Conservation (phyloP, 495 filamentous ascomycete genomes). For the Penicillium paradoxum region DNA sequence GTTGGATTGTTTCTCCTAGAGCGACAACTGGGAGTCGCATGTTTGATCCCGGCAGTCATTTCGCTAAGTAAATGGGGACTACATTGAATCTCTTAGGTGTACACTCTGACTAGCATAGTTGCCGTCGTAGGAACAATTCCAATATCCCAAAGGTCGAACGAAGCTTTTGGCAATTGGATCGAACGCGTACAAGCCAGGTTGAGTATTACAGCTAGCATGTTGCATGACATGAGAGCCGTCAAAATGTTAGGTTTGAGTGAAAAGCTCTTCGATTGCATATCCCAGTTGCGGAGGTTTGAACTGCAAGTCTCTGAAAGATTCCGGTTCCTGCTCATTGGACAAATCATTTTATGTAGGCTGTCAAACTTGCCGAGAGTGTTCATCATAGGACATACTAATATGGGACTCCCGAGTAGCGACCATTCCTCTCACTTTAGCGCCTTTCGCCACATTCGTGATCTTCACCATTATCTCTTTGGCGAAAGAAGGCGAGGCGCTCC, state of each 20-base stretch:
- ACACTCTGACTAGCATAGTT: conserved; percentile 6
- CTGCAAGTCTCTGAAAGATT: conserved; percentile 17
- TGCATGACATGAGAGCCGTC: conserved; percentile 38
- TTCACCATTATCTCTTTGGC: conserved; percentile 39
- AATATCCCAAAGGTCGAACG: conserved; percentile 7
- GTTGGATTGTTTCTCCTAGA: conserved; percentile 51
- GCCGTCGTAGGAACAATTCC: conserved; percentile 13
- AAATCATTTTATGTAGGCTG: conserved; percentile 16
- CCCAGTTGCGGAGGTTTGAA: conserved; percentile 8
- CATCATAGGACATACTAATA: background rate
- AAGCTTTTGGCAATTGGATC: conserved; percentile 32
- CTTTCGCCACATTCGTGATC: conserved; percentile 40
- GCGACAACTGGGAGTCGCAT: conserved; percentile 43
- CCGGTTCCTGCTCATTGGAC: conserved; percentile 9
- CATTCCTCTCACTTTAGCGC: conserved; percentile 14
- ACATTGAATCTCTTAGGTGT: too few relatives aligned
- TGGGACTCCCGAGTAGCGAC: conserved; percentile 1
- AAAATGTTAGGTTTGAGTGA: conserved; percentile 38
- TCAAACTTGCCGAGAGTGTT: background rate
- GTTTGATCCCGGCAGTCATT: conserved; percentile 42
- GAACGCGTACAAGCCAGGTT: conserved; percentile 33
- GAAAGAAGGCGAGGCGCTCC: conserved; percentile 32
- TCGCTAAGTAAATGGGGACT: conserved; percentile 28
- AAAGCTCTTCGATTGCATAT: conserved; percentile 12
- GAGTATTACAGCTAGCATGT: conserved; percentile 28